Base-by-base conservation (phyloP, 78 protist genomes). In the Guillardia theta region DNA sequence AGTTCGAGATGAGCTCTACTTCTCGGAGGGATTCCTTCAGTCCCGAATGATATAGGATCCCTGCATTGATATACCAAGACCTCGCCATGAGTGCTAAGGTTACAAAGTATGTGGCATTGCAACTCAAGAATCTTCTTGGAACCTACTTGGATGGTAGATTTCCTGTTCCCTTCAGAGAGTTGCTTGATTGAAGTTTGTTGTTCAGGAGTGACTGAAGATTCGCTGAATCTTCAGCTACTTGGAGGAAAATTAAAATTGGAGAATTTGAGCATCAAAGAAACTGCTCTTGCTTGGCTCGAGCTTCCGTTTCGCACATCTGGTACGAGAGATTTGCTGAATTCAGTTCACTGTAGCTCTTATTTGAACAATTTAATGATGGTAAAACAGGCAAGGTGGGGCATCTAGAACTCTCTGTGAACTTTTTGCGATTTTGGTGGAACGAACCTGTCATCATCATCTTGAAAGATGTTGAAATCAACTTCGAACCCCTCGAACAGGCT, bases 21-120 rank as follows among this genome's bases (percentile, higher is more conserved):
- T n/a, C n/a, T n/a, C n/a, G n/a, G n/a, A n/a, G n/a, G n/a, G n/a
- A n/a, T n/a, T n/a, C n/a, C n/a, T n/a, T n/a, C n/a, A n/a, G n/a
- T n/a, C n/a, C n/a, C n/a, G n/a, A n/a, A n/a, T n/a, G n/a, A n/a
- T n/a, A n/a, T n/a, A n/a, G n/a, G n/a, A n/a, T n/a, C n/a, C n/a
- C n/a, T n/a, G n/a, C n/a, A n/a, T n/a, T n/a, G n/a, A n/a, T n/a
- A n/a, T n/a, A n/a, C n/a, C n/a, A n/a, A n/a, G n/a, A n/a, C n/a
- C n/a, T n/a, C n/a, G n/a, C n/a, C n/a, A 70, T 70, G 83, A 33
- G 45, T 33, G 83, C 83, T 12, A 70, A 33, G 83, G 83, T 33
- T 24, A 70, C 83, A 43, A 70, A 70, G 83, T 70, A 70, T 70
- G 83, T 70, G 83, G 83, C 83, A 15, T 22, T 36, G 83, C 83